Conservation (phyloP, 352 stramenopile genomes). For the Pythium grandisporangium region DNA sequence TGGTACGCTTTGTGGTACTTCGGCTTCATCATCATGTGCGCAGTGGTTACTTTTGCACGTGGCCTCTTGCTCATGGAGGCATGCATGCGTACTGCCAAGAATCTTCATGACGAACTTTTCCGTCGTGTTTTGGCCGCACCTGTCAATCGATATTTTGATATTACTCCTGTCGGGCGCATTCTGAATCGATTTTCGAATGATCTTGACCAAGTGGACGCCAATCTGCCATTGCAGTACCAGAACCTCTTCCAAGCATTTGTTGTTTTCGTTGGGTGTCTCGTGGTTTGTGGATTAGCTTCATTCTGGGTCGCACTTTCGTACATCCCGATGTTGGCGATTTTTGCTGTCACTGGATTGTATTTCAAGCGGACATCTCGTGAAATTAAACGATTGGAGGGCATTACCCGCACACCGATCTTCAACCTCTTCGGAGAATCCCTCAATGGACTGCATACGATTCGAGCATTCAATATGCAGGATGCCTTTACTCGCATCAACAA, state of each 20-base stretch:
- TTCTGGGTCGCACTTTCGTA: slow-evolving; percentile 36
- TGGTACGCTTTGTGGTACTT: slow-evolving; percentile 31
- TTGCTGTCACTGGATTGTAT: slow-evolving; percentile 55
- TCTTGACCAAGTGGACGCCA: slow-evolving; percentile 43
- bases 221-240: slow-evolving; percentile 29
- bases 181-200: slow-evolving; percentile 62
- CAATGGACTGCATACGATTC: slow-evolving; percentile 89
- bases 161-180: slow-evolving; percentile 53
- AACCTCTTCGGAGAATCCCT: slow-evolving; percentile 89
- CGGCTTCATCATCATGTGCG: slow-evolving; percentile 18
- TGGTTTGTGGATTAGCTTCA: slow-evolving; percentile 26
- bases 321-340: slow-evolving; percentile 41
- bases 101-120: slow-evolving; percentile 41
- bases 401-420: slow-evolving; percentile 87
- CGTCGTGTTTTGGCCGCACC: slow-evolving; percentile 31
- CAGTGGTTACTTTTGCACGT: slow-evolving; percentile 13
- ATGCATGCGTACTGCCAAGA: slow-evolving; percentile 22
- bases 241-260: slow-evolving; percentile 22
- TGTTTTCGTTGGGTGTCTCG: slow-evolving; percentile 17
- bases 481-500: slow-evolving; percentile 22
- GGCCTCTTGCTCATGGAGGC: slow-evolving; percentile 26
- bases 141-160: slow-evolving; percentile 58
- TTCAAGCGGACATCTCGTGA: slow-evolving; percentile 78
- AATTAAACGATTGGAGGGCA: slow-evolving; percentile 91
- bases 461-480: slow-evolving; percentile 43